phyloP scores from a whole-genome alignment of 768 basidiomycete genomes.

The Boletus tomentosulus region DNA sequence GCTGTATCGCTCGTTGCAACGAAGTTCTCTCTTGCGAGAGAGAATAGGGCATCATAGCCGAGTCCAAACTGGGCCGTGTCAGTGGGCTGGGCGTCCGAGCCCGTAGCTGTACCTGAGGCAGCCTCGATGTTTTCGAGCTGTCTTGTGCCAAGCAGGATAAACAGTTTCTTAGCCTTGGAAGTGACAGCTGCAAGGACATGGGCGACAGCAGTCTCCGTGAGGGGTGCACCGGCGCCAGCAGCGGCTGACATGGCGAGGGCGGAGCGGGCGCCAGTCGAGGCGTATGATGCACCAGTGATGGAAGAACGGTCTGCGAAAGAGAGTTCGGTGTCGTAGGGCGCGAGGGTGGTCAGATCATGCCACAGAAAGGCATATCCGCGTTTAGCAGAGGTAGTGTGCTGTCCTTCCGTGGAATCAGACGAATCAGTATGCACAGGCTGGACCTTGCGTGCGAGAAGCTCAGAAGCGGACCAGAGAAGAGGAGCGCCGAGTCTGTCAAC shows the following conservation, averaged over 20 bases:
- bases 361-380: conserved; percentile 75
- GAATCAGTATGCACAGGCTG: not conserved
- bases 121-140: conserved; percentile 59
- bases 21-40: conserved; percentile 73
- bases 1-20: conserved; percentile 87
- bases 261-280: conserved; percentile 26
- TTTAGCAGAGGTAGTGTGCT: conserved; percentile 14
- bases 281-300: conserved; percentile 46
- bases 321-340: conserved; percentile 76
- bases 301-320: conserved; percentile 61
- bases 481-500: conserved; percentile 85
- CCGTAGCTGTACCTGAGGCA: conserved; percentile 4
- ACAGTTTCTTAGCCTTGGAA: conserved; percentile 80
- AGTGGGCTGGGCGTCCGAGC: conserved; percentile 4
- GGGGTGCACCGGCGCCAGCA: conserved; percentile 33
- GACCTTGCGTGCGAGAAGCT: conserved; percentile 51
- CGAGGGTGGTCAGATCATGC: conserved; percentile 88
- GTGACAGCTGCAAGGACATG: conserved; percentile 88
- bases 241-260: conserved; percentile 25
- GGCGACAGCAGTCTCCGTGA: conserved; percentile 74
- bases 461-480: conserved; percentile 76
- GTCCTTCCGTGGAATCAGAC: not conserved
- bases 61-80: conserved; percentile 49
- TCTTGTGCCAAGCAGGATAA: conserved; percentile 60
- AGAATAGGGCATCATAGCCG: conserved; percentile 66